phyloP scores from a whole-genome alignment of 1,284 basidiomycete genomes.

The Spongispora temasekensis region DNA sequence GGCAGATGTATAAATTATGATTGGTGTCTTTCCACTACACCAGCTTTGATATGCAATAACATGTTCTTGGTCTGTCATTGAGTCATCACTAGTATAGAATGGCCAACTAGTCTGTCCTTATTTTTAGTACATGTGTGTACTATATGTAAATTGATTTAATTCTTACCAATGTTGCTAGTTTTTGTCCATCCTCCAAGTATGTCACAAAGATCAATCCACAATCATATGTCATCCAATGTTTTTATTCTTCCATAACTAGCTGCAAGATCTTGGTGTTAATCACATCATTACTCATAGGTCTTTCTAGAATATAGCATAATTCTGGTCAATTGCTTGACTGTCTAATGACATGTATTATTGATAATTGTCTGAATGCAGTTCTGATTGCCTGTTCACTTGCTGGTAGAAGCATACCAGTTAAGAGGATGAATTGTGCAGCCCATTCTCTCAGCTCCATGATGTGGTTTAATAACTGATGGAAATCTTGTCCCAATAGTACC shows the following conservation, averaged over 20 bases:
- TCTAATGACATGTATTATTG: background rate
- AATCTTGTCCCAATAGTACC: background rate
- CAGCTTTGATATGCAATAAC: background rate
- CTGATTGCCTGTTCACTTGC: background rate
- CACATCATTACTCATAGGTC: too few species aligned
- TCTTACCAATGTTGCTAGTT: background rate
- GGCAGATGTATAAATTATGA: background rate
- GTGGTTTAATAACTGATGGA: background rate
- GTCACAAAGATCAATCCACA: background rate
- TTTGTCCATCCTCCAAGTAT: background rate
- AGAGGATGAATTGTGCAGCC: background rate
- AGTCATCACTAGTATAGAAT: background rate
- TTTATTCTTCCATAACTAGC: background rate
- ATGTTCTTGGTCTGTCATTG: background rate
- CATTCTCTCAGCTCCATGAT: background rate
- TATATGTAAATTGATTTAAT: background rate
- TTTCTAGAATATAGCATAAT: background rate
- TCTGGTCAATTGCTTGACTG: background rate
- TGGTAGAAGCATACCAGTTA: background rate
- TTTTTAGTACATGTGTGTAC: background rate
- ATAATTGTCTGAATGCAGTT: background rate
- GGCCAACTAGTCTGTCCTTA: background rate
- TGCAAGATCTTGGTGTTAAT: background rate
- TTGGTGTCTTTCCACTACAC: background rate
- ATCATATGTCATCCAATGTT: background rate